Percentiles rank a stretch among this genome's conserved stretches.
These are phyloP conservation scores for Candida dajiaensis DNA, from an alignment of 805 yeast genomes.

Conservation along the genomic window DNA sequence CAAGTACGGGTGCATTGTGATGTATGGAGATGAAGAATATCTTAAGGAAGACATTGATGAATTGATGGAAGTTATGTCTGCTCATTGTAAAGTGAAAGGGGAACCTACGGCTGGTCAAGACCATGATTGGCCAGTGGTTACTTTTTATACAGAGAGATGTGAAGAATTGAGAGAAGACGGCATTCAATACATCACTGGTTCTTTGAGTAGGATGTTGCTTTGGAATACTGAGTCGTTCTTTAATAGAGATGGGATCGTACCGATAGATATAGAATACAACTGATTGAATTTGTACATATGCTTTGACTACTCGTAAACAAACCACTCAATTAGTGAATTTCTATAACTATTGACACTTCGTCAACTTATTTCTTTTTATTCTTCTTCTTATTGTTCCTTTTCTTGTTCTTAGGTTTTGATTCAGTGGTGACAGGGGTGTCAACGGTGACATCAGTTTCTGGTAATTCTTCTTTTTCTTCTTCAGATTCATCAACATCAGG, in stretches of 20 bases:
- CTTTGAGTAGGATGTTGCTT: constrained; percentile 38
- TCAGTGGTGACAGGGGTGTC: neutral
- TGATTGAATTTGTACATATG: neutral
- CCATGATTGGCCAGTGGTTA: constrained; percentile 45
- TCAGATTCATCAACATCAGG: too few relatives aligned
- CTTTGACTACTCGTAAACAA: neutral
- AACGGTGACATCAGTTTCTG: neutral
- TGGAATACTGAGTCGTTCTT: constrained; percentile 32
- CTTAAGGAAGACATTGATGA: constrained; percentile 31
- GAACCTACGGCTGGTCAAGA: constrained; percentile 29
- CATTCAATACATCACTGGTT: constrained; percentile 31
- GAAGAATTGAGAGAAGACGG: constrained; percentile 39
- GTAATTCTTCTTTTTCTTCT: constrained; percentile 8
- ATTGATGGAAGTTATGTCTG: constrained; percentile 23
- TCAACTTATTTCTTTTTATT: constrained; percentile 8
- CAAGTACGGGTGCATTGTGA: constrained; percentile 32
- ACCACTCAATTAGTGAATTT: neutral
- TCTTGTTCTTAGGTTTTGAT: constrained; percentile 2
- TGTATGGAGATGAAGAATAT: constrained; percentile 40
- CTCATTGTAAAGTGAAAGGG: constrained; percentile 28
- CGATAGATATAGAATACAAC: constrained; percentile 1
- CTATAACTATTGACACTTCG: neutral
- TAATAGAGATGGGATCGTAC: constrained; percentile 9
- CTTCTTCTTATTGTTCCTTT: constrained; percentile 10
- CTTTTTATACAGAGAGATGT: constrained; percentile 34